Evolutionary conservation across 495 filamentous ascomycete species (phyloP).

Genomic region (Penicillium coffeae): DNA sequence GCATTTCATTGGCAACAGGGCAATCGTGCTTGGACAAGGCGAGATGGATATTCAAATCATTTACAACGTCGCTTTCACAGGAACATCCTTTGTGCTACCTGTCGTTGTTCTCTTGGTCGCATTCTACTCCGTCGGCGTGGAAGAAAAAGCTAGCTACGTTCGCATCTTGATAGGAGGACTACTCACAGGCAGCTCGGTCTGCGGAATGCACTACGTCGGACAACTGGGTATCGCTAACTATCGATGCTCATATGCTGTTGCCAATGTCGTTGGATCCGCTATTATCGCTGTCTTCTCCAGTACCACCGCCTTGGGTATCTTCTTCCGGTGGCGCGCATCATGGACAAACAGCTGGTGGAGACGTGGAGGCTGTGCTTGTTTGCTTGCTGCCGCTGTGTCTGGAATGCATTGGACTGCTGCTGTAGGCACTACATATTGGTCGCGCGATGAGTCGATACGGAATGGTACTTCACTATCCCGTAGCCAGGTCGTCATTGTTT

Average conservation of each 20-base stretch:
- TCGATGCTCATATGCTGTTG: conserved; percentile 48
- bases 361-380: conserved; percentile 56
- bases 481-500: conserved; percentile 60
- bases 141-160: conserved; percentile 51
- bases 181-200: conserved; percentile 67
- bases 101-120: conserved; percentile 68
- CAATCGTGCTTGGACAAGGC: conserved; percentile 64
- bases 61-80: conserved; percentile 70
- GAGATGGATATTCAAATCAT: conserved; percentile 59
- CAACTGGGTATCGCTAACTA: conserved; percentile 83
- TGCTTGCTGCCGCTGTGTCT: conserved; percentile 70
- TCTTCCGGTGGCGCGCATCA: conserved; percentile 70
- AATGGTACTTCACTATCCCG: conserved; percentile 41
- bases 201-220: conserved; percentile 88
- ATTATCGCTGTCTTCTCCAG: conserved; percentile 70
- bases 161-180: conserved; percentile 60
- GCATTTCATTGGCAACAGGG: conserved; percentile 84
- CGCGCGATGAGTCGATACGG: conserved; percentile 28
- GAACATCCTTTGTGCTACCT: conserved; percentile 76
- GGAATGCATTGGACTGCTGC: conserved; percentile 89
- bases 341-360: conserved; percentile 82
- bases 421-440: conserved; percentile 63
- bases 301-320: conserved; percentile 62
- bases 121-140: conserved; percentile 61
- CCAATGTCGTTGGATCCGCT: conserved; percentile 63